Evolutionary conservation across 345 rosid species (phyloP).

Genomic region (Dipteronia dyeriana): DNA sequence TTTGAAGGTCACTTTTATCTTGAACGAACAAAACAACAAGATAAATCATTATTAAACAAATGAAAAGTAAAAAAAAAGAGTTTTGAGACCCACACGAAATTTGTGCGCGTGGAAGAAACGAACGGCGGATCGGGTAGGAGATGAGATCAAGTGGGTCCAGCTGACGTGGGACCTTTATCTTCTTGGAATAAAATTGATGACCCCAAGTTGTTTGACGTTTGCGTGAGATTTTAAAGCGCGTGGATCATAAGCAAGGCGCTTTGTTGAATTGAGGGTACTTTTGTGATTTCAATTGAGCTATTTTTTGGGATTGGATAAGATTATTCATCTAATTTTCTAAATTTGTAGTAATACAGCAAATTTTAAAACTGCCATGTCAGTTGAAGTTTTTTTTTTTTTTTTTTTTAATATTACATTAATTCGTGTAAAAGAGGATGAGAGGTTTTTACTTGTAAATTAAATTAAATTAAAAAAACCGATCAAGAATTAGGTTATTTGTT

Average conservation of each 20-base stretch:
- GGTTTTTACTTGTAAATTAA: too few relatives aligned
- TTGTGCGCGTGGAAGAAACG: constrained; percentile 12
- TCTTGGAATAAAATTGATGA: neutral
- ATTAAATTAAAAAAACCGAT: too few relatives aligned
- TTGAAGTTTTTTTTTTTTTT: too few relatives aligned
- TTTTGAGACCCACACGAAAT: constrained; percentile 5
- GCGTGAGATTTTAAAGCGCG: constrained; percentile 13
- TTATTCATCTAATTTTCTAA: neutral
- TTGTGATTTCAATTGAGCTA: neutral
- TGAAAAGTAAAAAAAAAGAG: neutral
- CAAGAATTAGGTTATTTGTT: too few relatives aligned
- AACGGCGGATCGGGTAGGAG: constrained; percentile 11
- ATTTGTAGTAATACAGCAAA: neutral
- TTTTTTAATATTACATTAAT: too few relatives aligned
- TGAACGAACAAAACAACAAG: neutral
- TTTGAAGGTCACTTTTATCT: constrained; percentile 14
- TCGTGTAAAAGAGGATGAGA: too few relatives aligned
- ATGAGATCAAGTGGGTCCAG: neutral
- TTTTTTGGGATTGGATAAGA: neutral
- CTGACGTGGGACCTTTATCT: constrained; percentile 40
- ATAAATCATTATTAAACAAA: neutral
- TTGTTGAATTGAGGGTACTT: neutral
- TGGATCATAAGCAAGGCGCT: neutral
- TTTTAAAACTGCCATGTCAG: too few relatives aligned
- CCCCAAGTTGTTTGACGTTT: neutral